Evolutionary conservation across 208 protist genomes (phyloP), one percentile per base, ranked within the genome.

Genomic region (Novymonas esmeraldas): DNA sequence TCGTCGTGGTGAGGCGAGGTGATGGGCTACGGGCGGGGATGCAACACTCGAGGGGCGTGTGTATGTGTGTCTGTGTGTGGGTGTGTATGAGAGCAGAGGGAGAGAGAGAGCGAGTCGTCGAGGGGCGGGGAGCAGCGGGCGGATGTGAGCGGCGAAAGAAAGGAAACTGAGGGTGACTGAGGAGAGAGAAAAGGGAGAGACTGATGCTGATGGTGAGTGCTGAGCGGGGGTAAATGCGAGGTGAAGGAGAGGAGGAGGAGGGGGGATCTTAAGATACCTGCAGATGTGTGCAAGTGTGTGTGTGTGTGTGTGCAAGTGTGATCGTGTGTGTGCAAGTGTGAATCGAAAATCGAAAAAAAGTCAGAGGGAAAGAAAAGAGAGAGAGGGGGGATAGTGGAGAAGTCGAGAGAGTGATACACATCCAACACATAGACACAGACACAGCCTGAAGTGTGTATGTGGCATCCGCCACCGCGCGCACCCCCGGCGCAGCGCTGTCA

Each of bases 371-470:
- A n/a, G n/a, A n/a, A n/a, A 49, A 62, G 18, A 45, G 28, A 31
- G 41, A 62, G 20, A 49, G 41, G 28, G 33, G 24, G 18, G 52
- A 58, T 9, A 58, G 52, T 10, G 33, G 28, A 29, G 33, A 44
- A 26, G 33, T n/a, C n/a, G n/a, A n/a, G n/a, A n/a, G n/a, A n/a
- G n/a, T n/a, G n/a, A n/a, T n/a, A n/a, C n/a, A n/a, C n/a, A n/a
- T n/a, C n/a, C n/a, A n/a, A n/a, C n/a, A n/a, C n/a, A n/a, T n/a
- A n/a, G n/a, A n/a, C n/a, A n/a, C n/a, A n/a, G n/a, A n/a, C n/a
- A n/a, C n/a, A n/a, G n/a, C n/a, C n/a, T n/a, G 34, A 58, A 7
- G 11, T 10, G 18, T 5, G 36, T n/a, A n/a, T n/a, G n/a, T n/a
- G n/a, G n/a, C n/a, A n/a, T n/a, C n/a, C n/a, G n/a, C n/a, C n/a